A percentile compares a stretch with the other conserved stretches of the same genome.
Conservation (phyloP, 305 asterid genomes). For the Solanum hybrid region DNA sequence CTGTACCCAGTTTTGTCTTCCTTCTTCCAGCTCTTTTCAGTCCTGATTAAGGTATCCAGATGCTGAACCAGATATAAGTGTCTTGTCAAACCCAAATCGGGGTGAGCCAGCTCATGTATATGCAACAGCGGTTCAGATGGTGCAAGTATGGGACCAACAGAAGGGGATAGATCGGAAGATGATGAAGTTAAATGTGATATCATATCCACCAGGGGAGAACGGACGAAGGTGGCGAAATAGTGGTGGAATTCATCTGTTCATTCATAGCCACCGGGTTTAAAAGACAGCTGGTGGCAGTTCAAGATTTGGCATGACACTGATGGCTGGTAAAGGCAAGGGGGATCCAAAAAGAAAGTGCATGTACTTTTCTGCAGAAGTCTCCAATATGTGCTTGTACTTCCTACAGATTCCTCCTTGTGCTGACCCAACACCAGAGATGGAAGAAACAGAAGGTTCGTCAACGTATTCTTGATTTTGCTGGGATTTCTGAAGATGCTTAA, state of each 20-base stretch:
- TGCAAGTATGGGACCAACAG: conserved; percentile 52
- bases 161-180: conserved; percentile 32
- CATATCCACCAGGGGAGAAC: conserved; percentile 39
- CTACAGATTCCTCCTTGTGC: conserved; percentile 51
- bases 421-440: conserved; percentile 23
- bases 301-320: conserved; percentile 5
- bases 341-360: conserved; percentile 15
- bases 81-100: conserved; percentile 5
- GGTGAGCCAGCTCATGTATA: conserved; percentile 28
- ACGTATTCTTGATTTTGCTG: conserved; percentile 20
- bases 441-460: conserved; percentile 17
- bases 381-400: conserved; percentile 64
- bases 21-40: conserved; percentile 61
- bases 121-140: conserved; percentile 42
- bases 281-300: conserved; percentile 36
- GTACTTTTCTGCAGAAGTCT: conserved; percentile 75
- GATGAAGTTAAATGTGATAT: conserved; percentile 14
- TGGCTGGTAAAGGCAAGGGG: conserved; percentile 16
- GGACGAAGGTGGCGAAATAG: conserved; percentile 20
- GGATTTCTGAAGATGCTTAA: conserved; percentile 47
- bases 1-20: conserved; percentile 50
- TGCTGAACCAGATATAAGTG: conserved; percentile 35
- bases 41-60: conserved; percentile 38
- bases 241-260: conserved; percentile 16
- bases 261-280: conserved; percentile 20